phyloP scores from a whole-genome alignment of 345 rosid species.

The Viola odorata region DNA sequence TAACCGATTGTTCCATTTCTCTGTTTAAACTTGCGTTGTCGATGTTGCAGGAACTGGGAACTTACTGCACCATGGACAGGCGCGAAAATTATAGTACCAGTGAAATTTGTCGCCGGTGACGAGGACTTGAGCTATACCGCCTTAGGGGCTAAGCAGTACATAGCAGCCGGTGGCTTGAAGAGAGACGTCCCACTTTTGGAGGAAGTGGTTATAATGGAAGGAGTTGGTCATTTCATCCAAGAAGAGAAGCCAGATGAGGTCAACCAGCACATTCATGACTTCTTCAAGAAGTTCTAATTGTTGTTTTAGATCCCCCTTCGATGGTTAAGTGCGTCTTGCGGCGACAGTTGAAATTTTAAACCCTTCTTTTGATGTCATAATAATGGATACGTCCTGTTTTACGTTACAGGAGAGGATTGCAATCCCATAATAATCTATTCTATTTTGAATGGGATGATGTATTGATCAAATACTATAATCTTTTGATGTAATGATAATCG shows the following conservation, averaged over 20 bases:
- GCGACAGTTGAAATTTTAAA: no score
- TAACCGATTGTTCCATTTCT: background rate
- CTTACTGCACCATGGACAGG: conserved; percentile 25
- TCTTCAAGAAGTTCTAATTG: conserved; percentile 22
- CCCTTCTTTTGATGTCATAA: no score
- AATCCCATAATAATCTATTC: no score
- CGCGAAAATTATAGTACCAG: conserved; percentile 17
- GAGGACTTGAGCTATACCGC: conserved; percentile 28
- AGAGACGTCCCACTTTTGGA: conserved; percentile 19
- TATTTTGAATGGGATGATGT: no score
- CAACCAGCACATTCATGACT: conserved; percentile 25
- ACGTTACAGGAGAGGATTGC: no score
- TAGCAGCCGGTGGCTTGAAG: conserved; percentile 28
- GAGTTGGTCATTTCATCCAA: conserved; percentile 31
- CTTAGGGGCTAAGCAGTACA: conserved; percentile 16
- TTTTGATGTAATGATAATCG: no score
- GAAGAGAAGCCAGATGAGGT: conserved; percentile 32
- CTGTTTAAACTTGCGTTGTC: background rate
- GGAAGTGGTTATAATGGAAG: conserved; percentile 34
- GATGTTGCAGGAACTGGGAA: conserved; percentile 25
- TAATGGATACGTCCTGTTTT: no score
- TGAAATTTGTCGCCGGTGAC: conserved; percentile 20
- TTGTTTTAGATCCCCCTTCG: background rate
- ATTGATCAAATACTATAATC: no score
- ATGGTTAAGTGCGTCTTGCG: no score